Evolutionary conservation across 2,329 filamentous ascomycete species (phyloP), one percentile per base, ranked within the genome.

Genomic region (Colletotrichum falcatum): DNA sequence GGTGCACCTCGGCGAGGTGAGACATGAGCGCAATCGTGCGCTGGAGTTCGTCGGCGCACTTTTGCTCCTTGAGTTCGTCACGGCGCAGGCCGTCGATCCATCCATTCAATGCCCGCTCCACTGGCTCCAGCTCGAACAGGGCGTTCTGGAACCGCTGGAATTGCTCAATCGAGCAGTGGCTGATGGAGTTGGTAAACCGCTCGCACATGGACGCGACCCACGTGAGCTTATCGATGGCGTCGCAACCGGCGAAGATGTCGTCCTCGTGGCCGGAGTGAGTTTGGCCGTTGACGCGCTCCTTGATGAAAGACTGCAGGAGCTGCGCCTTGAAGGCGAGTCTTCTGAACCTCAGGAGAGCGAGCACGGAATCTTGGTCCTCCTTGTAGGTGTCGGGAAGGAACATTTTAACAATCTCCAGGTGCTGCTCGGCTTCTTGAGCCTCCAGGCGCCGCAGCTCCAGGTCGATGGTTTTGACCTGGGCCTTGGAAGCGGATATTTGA

Each of bases 391-490:
- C 94, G 0, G 95, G 94, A 54, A 98, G 83, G 85, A 97, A 98
- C 14, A 96, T 83, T 80, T 94, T 93, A 74, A 98, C 88, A 75
- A 99, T 97, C 23, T 91, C 89, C 35, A 99, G 87, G 77, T 98
- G 95, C 78, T 98, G 93, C 48, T 90, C 87, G 2, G 94, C 93
- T 82, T 98, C 94, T 75, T 97, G 92, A 0, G 95, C 94, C 75
- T 97, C 94, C 77, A 98, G 88, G 66, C 92, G 91, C 63, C 92
- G 89, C 67, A 98, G 84, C 79, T 98, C 95, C 37, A 98, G 86
- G 74, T 98, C 95, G 72, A 99, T 97, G 0, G 94, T 94, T 83
- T 97, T 98, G 77, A 94, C 91, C 79, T 97, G 95, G 3, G 95
- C 92, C 83, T 97, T 97, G 49, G 94, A 89, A 14, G 94, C 94